Base-by-base conservation (phyloP, 2,329 filamentous ascomycete species). In the Dactylellina leptospora region DNA sequence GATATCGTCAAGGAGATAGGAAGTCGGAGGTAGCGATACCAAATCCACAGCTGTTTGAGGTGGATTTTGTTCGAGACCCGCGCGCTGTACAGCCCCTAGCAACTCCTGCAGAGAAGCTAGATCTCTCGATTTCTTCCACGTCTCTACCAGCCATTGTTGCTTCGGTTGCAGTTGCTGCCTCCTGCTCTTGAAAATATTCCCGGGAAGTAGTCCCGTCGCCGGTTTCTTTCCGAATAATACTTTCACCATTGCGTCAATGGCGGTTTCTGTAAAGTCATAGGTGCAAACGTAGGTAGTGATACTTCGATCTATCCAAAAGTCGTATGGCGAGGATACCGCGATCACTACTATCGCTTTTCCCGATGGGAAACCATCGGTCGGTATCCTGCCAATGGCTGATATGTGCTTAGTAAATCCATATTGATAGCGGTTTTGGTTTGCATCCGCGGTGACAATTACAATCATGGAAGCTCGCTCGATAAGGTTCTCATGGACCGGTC, bases 381-480 rank as follows among this genome's bases (percentile, higher is more conserved):
- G 85, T 86, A 92, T 90, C 20, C 90, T 91, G 80, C 93, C 97
- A 81, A 97, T 93, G 89, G 96, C 95, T 10, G 93, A 90, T 6
- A 97, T 91, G 75, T 97, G 93, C 79, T 97, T 97, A 1, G 93
- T 93, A 78, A 97, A 97, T 0, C 92, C 92, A 54, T 92, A 88
- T 79, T 97, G 93, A 78, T 97, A 97, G 11, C 96, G 82, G 78
- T 97, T 97, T 40, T 93, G 86, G 78, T 96, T 96, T 0, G 93
- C 93, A 80, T 97, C 93, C 8, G 93, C 93, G 0, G 93, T 97
- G 64, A 90, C 84, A 62, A 90, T 85, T 13, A 91, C 79, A 33
- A 90, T 81, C 1, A 83, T 83, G 44, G 83, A 84, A 4, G 87
- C 87, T 58, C 85, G 81, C 63, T 83, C 83, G 62, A 91, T 84